Conservation (phyloP, 768 basidiomycete genomes). For the Hericium erinaceus region DNA sequence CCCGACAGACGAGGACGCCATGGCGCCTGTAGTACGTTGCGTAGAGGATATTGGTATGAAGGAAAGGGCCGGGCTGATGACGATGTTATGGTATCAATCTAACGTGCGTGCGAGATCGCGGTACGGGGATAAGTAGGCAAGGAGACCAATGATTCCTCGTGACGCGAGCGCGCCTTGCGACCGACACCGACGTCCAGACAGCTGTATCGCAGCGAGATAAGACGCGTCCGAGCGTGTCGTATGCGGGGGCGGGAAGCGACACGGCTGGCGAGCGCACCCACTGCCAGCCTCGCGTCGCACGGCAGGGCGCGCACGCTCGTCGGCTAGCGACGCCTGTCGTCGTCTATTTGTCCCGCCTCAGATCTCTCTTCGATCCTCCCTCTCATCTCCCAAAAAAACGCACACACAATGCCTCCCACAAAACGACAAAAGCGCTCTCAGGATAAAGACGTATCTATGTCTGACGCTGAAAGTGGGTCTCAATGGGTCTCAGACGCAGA, state of each 20-base stretch:
- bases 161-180: too few relatives aligned
- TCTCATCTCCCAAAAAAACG: conserved; percentile 15
- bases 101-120: too few relatives aligned
- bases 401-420: conserved; percentile 29
- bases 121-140: too few relatives aligned
- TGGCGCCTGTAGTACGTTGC: conserved; percentile 7
- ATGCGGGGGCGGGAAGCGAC: too few relatives aligned
- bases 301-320: neutral
- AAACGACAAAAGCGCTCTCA: conserved; percentile 43
- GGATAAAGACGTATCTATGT: conserved; percentile 11
- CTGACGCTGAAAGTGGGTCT: conserved; percentile 5
- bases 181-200: too few relatives aligned
- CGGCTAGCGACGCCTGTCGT: neutral
- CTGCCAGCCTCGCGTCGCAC: too few relatives aligned
- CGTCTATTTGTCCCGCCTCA: neutral
- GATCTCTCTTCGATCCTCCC: conserved; percentile 3
- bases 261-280: too few relatives aligned
- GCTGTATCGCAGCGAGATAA: too few relatives aligned
- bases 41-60: neutral
- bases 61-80: neutral
- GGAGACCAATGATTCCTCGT: too few relatives aligned
- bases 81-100: too few relatives aligned
- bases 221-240: too few relatives aligned
- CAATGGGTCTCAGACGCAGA: conserved; percentile 20
- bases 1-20: conserved; percentile 25